Percentiles rank a stretch among this genome's conserved stretches.
Evolutionary conservation across 768 basidiomycete species (phyloP).

Genomic region (Strobilomyces dryophilus): DNA sequence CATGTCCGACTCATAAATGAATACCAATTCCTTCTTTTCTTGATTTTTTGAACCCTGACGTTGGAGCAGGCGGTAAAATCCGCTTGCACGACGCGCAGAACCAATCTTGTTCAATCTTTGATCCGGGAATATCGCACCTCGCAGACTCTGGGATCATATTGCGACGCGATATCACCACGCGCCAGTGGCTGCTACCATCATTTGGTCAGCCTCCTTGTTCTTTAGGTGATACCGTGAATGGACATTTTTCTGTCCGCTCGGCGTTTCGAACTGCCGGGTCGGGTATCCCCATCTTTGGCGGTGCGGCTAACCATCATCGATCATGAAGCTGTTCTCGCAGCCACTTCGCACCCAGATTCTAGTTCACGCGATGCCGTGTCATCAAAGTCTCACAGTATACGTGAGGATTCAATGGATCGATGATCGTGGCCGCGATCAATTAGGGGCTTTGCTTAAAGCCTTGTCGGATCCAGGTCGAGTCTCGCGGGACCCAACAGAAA

Average conservation of each 20-base stretch:
- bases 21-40: background rate
- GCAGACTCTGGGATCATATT: background rate
- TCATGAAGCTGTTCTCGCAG: slow-evolving; percentile 7
- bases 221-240: background rate
- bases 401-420: background rate
- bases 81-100: background rate
- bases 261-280: background rate
- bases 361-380: background rate
- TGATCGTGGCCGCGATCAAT: background rate
- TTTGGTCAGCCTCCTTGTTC: background rate
- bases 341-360: background rate
- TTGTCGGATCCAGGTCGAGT: background rate
- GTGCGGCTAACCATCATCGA: background rate
- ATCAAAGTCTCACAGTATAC: background rate
- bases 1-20: background rate
- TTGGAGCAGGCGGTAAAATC: background rate
- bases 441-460: background rate
- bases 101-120: background rate
- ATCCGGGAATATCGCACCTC: background rate
- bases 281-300: background rate
- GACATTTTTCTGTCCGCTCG: background rate
- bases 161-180: background rate
- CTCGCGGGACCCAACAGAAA: background rate
- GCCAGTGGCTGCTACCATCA: background rate
- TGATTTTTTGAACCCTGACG: background rate